phyloP scores from a whole-genome alignment of 495 filamentous ascomycete genomes.

The Penicillium alfredii region DNA sequence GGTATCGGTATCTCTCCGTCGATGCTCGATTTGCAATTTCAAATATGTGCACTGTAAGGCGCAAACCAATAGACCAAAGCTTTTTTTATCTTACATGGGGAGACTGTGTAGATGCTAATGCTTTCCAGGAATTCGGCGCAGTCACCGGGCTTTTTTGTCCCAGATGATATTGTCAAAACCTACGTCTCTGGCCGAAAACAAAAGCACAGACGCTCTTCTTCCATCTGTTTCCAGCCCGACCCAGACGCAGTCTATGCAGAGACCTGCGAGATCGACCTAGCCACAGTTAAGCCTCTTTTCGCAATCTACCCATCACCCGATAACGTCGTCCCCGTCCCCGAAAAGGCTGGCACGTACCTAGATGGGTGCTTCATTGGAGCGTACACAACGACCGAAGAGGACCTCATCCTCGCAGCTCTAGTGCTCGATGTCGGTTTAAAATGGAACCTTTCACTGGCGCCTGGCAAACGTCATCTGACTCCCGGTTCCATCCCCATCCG shows the following conservation, averaged over 20 bases:
- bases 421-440: slow-evolving; percentile 32
- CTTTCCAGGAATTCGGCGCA: slow-evolving; percentile 35
- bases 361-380: slow-evolving; percentile 44
- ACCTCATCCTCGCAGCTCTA: slow-evolving; percentile 33
- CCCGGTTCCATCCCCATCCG: slow-evolving; percentile 33
- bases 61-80: neutral
- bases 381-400: slow-evolving; percentile 41
- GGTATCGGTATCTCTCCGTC: slow-evolving; percentile 24
- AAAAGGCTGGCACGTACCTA: slow-evolving; percentile 18
- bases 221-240: slow-evolving; percentile 30
- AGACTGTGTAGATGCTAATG: too few relatives aligned
- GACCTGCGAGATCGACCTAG: slow-evolving; percentile 30
- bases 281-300: slow-evolving; percentile 27
- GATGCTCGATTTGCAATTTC: slow-evolving; percentile 41
- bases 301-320: slow-evolving; percentile 36
- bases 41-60: slow-evolving; percentile 37
- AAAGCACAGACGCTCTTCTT: slow-evolving; percentile 19
- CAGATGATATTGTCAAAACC: slow-evolving; percentile 24
- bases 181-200: slow-evolving; percentile 26
- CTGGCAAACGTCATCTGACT: slow-evolving; percentile 32
- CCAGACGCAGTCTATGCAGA: slow-evolving; percentile 29
- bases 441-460: slow-evolving; percentile 16
- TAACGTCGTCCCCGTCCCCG: slow-evolving; percentile 33
- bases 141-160: slow-evolving; percentile 36
- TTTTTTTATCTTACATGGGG: neutral